Conservation (phyloP, 179 eudicot species). For the Beta lomatogona region DNA sequence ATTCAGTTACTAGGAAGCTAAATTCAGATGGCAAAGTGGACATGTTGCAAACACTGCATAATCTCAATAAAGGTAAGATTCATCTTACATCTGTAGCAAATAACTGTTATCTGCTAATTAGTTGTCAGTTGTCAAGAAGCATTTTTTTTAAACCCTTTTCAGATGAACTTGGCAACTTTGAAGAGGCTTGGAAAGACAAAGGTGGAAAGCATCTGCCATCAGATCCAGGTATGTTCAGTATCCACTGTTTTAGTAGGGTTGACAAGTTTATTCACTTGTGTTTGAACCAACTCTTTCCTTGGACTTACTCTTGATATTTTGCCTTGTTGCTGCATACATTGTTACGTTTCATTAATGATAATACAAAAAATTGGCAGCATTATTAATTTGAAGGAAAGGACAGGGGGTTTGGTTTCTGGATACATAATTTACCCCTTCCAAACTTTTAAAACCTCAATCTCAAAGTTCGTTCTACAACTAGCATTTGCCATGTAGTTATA, state of each 20-base stretch:
- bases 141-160: background rate
- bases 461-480: background rate
- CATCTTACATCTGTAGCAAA: too few relatives aligned
- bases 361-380: background rate
- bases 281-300: background rate
- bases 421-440: background rate
- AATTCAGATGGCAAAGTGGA: conserved; percentile 76
- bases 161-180: conserved; percentile 74
- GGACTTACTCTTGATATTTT: background rate
- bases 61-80: conserved; percentile 63
- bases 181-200: conserved; percentile 68
- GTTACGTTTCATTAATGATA: too few relatives aligned
- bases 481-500: background rate
- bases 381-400: too few relatives aligned
- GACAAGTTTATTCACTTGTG: background rate
- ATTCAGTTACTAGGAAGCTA: conserved; percentile 72
- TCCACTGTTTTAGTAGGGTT: background rate
- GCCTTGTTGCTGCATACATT: background rate
- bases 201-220: conserved; percentile 41
- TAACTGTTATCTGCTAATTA: background rate
- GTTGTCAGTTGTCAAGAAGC: background rate
- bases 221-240: conserved; percentile 34
- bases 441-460: too few relatives aligned
- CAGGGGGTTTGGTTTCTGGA: background rate
- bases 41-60: conserved; percentile 72